phyloP scores from a whole-genome alignment of 2,329 filamentous ascomycete species.

The Penicillium sp. region DNA sequence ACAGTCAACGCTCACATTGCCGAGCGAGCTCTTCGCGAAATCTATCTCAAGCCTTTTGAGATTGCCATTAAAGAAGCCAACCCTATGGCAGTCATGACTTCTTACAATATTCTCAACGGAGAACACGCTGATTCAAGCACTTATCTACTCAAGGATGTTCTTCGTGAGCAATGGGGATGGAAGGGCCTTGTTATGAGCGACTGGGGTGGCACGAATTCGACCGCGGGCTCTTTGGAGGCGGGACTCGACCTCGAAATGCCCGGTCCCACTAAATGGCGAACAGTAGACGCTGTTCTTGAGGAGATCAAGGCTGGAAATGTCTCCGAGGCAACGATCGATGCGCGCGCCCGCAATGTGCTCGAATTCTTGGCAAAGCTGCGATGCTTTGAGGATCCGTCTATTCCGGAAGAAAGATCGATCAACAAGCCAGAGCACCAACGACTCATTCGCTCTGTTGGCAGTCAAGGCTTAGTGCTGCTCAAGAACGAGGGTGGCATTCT shows the following conservation, averaged over 20 bases:
- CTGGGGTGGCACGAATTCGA: conserved; percentile 47
- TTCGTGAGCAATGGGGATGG: conserved; percentile 47
- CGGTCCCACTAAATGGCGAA: conserved; percentile 42
- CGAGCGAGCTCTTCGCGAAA: conserved; percentile 60
- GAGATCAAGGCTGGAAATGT: conserved; percentile 57
- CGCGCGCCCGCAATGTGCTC: conserved; percentile 56
- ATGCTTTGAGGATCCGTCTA: conserved; percentile 41
- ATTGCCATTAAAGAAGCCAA: conserved; percentile 58
- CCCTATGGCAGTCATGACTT: conserved; percentile 58
- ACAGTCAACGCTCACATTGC: conserved; percentile 43
- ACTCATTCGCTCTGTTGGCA: conserved; percentile 64
- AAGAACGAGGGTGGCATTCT: conserved; percentile 68
- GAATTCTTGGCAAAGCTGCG: conserved; percentile 59
- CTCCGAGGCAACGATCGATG: conserved; percentile 54
- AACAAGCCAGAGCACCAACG: conserved; percentile 62
- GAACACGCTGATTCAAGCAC: conserved; percentile 44
- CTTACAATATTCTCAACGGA: conserved; percentile 60
- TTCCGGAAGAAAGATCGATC: conserved; percentile 55
- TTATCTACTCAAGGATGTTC: conserved; percentile 40
- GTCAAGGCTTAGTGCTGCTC: conserved; percentile 68
- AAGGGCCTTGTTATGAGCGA: conserved; percentile 49
- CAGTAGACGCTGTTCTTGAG: conserved; percentile 28
- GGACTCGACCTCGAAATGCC: conserved; percentile 50
- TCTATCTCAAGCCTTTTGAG: conserved; percentile 65
- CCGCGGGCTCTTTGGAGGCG: conserved; percentile 42